Percentiles rank a stretch among this genome's conserved stretches.
These are phyloP conservation scores for Colletotrichum sidae DNA, from an alignment of 2,329 filamentous ascomycete species.

Conservation along the genomic window DNA sequence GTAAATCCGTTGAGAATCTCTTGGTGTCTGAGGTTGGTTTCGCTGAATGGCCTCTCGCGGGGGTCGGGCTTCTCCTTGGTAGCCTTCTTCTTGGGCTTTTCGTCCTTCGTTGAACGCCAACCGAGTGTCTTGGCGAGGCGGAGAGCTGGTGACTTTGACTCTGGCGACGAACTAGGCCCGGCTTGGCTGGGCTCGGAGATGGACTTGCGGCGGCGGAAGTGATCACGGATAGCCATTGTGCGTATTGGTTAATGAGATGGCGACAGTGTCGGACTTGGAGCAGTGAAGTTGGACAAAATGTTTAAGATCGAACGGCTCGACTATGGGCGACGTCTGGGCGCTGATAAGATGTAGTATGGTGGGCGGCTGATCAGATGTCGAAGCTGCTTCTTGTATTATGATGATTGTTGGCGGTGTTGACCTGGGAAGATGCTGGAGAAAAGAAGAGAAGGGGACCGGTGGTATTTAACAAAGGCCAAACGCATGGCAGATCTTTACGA, in stretches of 20 bases:
- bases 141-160: slow-evolving; percentile 31
- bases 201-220: slow-evolving; percentile 55
- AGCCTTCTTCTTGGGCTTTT: slow-evolving; percentile 43
- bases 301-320: background rate
- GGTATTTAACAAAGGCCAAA: slow-evolving; percentile 25
- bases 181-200: slow-evolving; percentile 48
- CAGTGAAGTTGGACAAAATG: background rate
- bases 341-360: background rate
- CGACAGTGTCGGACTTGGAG: background rate
- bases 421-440: background rate
- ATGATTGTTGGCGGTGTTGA: background rate
- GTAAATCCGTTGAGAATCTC: slow-evolving; percentile 59
- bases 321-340: background rate
- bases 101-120: slow-evolving; percentile 42
- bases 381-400: background rate
- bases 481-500: background rate
- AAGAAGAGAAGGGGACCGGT: slow-evolving; percentile 3
- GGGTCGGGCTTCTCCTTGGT: slow-evolving; percentile 48
- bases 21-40: slow-evolving; percentile 59
- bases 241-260: background rate
- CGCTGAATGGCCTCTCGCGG: slow-evolving; percentile 57
- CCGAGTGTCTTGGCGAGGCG: slow-evolving; percentile 37
- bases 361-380: background rate
- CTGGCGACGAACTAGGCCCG: slow-evolving; percentile 40
- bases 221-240: slow-evolving; percentile 56